Evolutionary conservation across 805 yeast genomes (phyloP), one percentile per base, ranked within the genome.

Genomic region (Scheffersomyces stipitis): DNA sequence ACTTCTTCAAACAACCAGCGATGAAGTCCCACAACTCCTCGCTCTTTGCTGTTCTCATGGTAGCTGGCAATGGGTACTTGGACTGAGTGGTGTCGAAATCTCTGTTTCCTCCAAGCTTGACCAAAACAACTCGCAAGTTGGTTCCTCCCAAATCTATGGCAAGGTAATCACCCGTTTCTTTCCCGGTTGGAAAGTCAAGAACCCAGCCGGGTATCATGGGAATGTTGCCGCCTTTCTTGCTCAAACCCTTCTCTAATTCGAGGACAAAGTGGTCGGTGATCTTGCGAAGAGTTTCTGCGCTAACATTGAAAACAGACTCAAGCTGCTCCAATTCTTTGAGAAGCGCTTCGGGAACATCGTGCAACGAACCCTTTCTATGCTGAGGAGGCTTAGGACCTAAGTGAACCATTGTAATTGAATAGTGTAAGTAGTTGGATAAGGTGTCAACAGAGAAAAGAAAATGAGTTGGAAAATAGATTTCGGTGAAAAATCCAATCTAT

Each of bases 181-280:
- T 69, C 48, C 99, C 99, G 34, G 91, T 83, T 48, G 98, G 97
- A 71, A 73, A 84, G 56, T 85, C 95, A 75, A 89, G 71, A 38
- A 91, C 97, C 97, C 97, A 91, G 44, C 95, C 86, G 32, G 96
- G 96, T 58, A 84, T 89, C 98, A 91, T 91, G 44, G 99, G 98
- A 56, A 88, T 87, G 62, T 83, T 83, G 41, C 93, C 95, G 35
- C 93, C 91, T 40, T 73, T 63, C 56, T 76, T 73, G 41, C 82
- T 73, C 49, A 85, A 74, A 42, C 97, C 97, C 62, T 85, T 85
- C 46, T 81, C 79, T 52, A 91, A 78, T 66, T 91, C 98, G 17
- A 60, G 41, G 37, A 83, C 76, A 64, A 91, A 91, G 57, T 83
- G 95, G 32, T 76, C 74, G 34, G 87, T 80, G 63, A 91, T 80